Percentiles rank a stretch among this genome's conserved stretches.
Evolutionary conservation across 148 eudicot genomes (phyloP).

Genomic region (Camellia granthamiana): DNA sequence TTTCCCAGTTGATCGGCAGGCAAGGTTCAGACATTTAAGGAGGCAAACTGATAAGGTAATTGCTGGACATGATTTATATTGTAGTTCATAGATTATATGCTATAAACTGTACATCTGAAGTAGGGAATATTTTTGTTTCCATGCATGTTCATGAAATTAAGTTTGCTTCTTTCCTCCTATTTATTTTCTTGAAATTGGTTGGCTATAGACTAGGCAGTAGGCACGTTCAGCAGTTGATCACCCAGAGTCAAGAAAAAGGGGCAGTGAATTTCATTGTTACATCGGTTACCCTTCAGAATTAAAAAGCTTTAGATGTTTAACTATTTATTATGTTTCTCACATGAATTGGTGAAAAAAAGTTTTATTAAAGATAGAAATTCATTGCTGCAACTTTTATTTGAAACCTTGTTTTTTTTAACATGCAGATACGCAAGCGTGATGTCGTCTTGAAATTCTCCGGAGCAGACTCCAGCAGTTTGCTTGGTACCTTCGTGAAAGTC

Average conservation of each 20-base stretch:
- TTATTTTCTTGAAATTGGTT: too few relatives aligned
- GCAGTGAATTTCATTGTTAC: background rate
- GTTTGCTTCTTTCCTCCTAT: too few relatives aligned
- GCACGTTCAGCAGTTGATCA: background rate
- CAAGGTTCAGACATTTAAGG: slow-evolving; percentile 61
- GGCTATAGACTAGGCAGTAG: too few relatives aligned
- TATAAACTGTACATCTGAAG: background rate
- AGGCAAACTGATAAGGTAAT: slow-evolving; percentile 69
- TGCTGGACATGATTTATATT: background rate
- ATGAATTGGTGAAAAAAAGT: background rate
- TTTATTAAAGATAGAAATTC: background rate
- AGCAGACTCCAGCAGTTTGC: slow-evolving; percentile 28
- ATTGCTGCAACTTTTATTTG: background rate
- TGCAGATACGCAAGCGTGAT: slow-evolving; percentile 88
- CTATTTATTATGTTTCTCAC: too few relatives aligned
- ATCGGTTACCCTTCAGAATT: background rate
- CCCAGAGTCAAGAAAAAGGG: background rate
- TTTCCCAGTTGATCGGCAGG: slow-evolving; percentile 77
- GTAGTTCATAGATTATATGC: background rate
- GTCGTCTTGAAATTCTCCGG: slow-evolving; percentile 59
- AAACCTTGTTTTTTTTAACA: background rate
- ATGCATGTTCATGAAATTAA: background rate
- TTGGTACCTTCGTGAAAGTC: slow-evolving; percentile 54
- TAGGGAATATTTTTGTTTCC: background rate
- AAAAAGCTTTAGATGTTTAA: background rate